Evolutionary conservation across 176 grass and related monocot species (phyloP), one percentile per base, ranked within the genome.

Genomic region (Bromus sterilis): DNA sequence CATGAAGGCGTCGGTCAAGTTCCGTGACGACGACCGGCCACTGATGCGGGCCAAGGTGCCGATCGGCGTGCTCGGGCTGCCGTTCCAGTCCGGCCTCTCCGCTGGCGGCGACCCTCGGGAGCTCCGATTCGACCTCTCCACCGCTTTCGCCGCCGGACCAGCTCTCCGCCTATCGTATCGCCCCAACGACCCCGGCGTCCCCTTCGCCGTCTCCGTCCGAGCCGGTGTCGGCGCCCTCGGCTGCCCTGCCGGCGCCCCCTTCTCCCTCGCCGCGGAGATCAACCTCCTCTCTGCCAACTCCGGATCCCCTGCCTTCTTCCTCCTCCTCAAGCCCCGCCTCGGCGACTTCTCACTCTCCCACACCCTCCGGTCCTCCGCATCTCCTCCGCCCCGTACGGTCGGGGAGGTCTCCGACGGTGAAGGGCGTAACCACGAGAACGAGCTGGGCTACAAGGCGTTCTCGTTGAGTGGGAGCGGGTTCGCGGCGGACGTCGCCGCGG

Each of bases 1-100:
- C 63, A 97, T 94, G 94, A 97, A 97, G 90, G 88, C 90, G 24
- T 97, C 92, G 48, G 83, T 97, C 92, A 92, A 89, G 78, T 92
- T 97, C 82, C 90, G 89, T 31, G 92, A 94, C 74, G 90, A 97
- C 14, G 83, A 88, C 44, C 85, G 89, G 21, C 88, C 89, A 23
- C 74, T 94, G 77, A 41, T 97, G 72, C 92, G 92, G 8, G 92
- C 90, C 41, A 97, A 93, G 78, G 86, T 97, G 14, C 95, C 90
- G 26, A 76, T 97, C 80, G 85, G 86, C 35, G 85, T 94, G 80
- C 89, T 97, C 15, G 92, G 95, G 20, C 77, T 94, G 39, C 92
- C 94, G 61, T 91, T 97, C 85, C 75, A 92, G 61, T 90, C 94
- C 39, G 89, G 94, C 33, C 80, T 97, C 20, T 82, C 91, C 64